Conservation (phyloP, 805 yeast species). For the Maudiozyma bulderi region DNA sequence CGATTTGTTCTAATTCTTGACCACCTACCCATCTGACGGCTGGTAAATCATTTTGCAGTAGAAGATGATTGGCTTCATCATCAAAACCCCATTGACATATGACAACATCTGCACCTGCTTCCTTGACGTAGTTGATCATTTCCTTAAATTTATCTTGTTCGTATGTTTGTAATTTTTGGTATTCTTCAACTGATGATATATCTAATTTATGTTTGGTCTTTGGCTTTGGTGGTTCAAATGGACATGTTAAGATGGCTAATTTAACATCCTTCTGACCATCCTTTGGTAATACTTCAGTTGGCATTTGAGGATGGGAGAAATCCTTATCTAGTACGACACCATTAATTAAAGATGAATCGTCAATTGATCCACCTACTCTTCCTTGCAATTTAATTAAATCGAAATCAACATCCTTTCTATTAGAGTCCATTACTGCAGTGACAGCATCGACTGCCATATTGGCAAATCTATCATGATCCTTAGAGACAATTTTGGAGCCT, state of each 20-base stretch:
- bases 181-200: constrained; percentile 88
- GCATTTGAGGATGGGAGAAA: constrained; percentile 98
- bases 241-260: constrained; percentile 92
- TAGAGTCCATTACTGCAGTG: constrained; percentile 80
- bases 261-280: constrained; percentile 51
- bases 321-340: constrained; percentile 96
- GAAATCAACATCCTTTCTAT: constrained; percentile 91
- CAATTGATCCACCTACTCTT: constrained; percentile 88
- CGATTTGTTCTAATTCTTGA: constrained; percentile 87
- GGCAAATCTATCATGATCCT: constrained; percentile 88
- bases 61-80: constrained; percentile 93
- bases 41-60: constrained; percentile 78
- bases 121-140: constrained; percentile 81
- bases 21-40: constrained; percentile 99
- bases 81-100: constrained; percentile 99
- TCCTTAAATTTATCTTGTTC: constrained; percentile 85
- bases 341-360: constrained; percentile 72
- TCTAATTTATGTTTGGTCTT: constrained; percentile 96
- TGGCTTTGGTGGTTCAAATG: constrained; percentile 99
- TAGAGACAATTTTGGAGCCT: constrained; percentile 92
- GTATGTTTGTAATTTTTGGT: constrained; percentile 78
- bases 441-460: constrained; percentile 97
- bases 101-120: constrained; percentile 88
- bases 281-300: constrained; percentile 45
- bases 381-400: constrained; percentile 94